Evolutionary conservation across 139 green algal genomes (phyloP).

Genomic region (Microglena sp.): DNA sequence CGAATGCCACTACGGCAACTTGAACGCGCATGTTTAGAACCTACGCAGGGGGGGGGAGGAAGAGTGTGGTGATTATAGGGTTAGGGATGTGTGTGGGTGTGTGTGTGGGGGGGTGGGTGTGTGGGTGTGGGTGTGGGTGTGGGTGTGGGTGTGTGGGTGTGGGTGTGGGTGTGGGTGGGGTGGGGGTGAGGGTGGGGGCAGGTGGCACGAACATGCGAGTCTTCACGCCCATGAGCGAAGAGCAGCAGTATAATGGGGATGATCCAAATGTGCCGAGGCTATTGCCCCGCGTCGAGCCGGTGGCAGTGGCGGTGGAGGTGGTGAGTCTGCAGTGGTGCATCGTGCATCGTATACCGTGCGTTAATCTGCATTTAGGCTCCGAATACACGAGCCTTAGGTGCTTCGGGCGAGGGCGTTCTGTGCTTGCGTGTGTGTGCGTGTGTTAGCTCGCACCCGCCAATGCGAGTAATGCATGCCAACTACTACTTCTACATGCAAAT

Average conservation of each 20-base stretch:
- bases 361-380: too few species aligned
- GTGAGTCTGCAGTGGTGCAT: slow-evolving; percentile 7
- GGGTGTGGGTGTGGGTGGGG: not conserved
- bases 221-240: not conserved
- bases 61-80: not conserved
- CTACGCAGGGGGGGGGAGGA: not conserved
- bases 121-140: not conserved
- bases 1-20: too few species aligned
- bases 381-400: too few species aligned
- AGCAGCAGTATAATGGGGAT: not conserved
- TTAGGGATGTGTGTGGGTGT: not conserved
- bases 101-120: not conserved
- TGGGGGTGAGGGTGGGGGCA: not conserved
- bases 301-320: not conserved
- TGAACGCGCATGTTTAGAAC: too few species aligned
- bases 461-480: not conserved
- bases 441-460: not conserved
- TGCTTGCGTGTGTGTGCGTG: not conserved
- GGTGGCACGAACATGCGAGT: not conserved
- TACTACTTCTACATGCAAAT: not conserved
- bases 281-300: not conserved
- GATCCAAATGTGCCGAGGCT: not conserved
- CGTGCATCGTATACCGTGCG: not conserved
- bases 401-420: too few species aligned
- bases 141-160: not conserved